Conservation (phyloP, 2,329 filamentous ascomycete species). For the Trichophaea hybrida region DNA sequence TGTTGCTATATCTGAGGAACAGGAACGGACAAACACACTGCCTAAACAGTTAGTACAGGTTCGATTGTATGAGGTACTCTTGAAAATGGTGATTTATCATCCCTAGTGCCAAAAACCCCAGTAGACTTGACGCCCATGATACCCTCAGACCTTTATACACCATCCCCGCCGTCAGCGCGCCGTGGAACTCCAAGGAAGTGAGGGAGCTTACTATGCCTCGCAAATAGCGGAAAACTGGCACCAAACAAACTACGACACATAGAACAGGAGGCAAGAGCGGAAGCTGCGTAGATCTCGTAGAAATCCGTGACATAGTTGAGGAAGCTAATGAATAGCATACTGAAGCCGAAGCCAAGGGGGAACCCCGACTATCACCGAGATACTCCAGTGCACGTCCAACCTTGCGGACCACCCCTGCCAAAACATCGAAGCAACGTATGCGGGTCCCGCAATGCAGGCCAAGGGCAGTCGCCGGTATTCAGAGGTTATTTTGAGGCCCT, state of each 20-base stretch:
- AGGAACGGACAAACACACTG: constrained; percentile 41
- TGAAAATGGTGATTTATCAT: constrained; percentile 29
- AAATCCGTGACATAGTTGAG: constrained; percentile 53
- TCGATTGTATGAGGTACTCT: no score
- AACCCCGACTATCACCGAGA: constrained; percentile 46
- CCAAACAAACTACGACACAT: constrained; percentile 40
- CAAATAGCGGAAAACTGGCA: constrained; percentile 42
- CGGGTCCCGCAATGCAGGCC: constrained; percentile 53
- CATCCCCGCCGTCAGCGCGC: background rate
- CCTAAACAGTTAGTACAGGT: no score
- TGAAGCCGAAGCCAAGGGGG: constrained; percentile 47
- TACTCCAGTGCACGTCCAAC: constrained; percentile 38
- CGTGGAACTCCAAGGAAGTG: background rate
- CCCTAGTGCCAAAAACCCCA: constrained; percentile 37
- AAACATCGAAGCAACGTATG: constrained; percentile 44
- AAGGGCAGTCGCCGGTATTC: constrained; percentile 58
- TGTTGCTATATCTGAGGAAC: constrained; percentile 40
- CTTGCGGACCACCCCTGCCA: constrained; percentile 49
- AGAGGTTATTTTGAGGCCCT: constrained; percentile 46
- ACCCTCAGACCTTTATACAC: constrained; percentile 26
- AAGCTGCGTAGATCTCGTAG: constrained; percentile 50
- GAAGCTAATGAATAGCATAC: constrained; percentile 49
- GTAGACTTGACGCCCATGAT: constrained; percentile 35
- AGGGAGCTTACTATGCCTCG: constrained; percentile 19
- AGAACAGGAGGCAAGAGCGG: constrained; percentile 40